phyloP scores from a whole-genome alignment of 2,329 filamentous ascomycete species.

The Apiospora saccharicola region DNA sequence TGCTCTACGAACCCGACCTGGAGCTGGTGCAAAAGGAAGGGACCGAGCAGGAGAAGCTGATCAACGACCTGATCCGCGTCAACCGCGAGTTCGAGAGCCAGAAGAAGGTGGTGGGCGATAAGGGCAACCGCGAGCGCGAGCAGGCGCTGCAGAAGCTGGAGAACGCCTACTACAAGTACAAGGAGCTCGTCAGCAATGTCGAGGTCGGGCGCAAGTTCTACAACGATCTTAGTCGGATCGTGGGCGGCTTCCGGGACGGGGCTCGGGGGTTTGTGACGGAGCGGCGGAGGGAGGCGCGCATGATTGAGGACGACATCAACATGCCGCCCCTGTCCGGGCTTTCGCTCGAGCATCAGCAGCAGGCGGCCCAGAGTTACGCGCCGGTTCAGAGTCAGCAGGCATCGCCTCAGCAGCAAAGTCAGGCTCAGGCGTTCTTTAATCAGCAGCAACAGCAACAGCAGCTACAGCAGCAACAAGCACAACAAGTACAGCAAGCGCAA shows the following conservation, averaged over 20 bases:
- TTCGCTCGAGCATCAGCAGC: slow-evolving; percentile 33
- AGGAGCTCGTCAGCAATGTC: slow-evolving; percentile 91
- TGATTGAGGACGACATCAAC: slow-evolving; percentile 54
- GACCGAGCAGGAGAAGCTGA: slow-evolving; percentile 76
- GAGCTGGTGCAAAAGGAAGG: slow-evolving; percentile 75
- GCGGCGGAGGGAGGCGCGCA: slow-evolving; percentile 80
- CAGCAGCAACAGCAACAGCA: slow-evolving; percentile 37
- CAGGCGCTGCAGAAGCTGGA: slow-evolving; percentile 87
- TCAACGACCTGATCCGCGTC: slow-evolving; percentile 73
- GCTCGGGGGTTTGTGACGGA: slow-evolving; percentile 82
- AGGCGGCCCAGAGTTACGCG: slow-evolving; percentile 15
- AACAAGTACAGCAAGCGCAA: slow-evolving; percentile 28
- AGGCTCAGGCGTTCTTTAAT: slow-evolving; percentile 29
- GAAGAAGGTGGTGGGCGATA: slow-evolving; percentile 69
- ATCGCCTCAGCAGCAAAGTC: slow-evolving; percentile 28
- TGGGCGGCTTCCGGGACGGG: slow-evolving; percentile 78
- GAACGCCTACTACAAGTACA: slow-evolving; percentile 93
- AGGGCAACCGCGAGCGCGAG: slow-evolving; percentile 76
- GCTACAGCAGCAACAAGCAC: neutral
- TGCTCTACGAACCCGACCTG: slow-evolving; percentile 79
- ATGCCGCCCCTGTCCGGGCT: slow-evolving; percentile 42
- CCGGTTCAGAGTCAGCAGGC: slow-evolving; percentile 14
- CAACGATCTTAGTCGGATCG: slow-evolving; percentile 91
- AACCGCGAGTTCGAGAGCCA: slow-evolving; percentile 81
- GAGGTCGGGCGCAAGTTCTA: slow-evolving; percentile 96